Evolutionary conservation across 495 filamentous ascomycete genomes (phyloP).

Genomic region (Poronia punctata): DNA sequence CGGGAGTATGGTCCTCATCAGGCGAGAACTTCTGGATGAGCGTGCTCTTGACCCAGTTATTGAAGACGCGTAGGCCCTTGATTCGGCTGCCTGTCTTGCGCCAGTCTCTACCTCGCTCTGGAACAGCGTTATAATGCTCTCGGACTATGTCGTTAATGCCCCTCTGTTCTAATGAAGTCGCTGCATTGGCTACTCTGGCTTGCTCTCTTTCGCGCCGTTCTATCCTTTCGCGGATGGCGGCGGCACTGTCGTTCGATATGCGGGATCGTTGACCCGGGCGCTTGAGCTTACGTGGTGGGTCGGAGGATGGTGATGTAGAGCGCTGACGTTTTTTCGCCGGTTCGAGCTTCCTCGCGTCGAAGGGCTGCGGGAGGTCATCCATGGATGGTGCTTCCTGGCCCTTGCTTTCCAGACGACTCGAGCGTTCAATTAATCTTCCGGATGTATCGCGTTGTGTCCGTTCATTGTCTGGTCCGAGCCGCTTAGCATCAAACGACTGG

Average conservation of each 20-base stretch:
- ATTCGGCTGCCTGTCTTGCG: constrained; percentile 87
- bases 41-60: constrained; percentile 97
- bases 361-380: constrained; percentile 46
- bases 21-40: constrained; percentile 95
- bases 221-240: constrained; percentile 59
- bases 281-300: constrained; percentile 65
- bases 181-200: constrained; percentile 43
- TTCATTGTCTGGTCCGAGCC: constrained; percentile 33
- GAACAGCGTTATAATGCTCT: constrained; percentile 94
- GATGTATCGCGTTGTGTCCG: constrained; percentile 17
- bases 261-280: constrained; percentile 78
- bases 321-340: constrained; percentile 45
- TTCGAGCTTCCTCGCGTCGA: constrained; percentile 48
- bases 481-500: constrained; percentile 35
- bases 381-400: constrained; percentile 10
- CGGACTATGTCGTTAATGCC: constrained; percentile 79
- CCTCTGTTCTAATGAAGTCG: constrained; percentile 27
- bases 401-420: constrained; percentile 11
- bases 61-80: constrained; percentile 88
- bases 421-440: not conserved
- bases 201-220: constrained; percentile 57
- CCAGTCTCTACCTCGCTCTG: constrained; percentile 88
- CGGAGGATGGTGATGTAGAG: constrained; percentile 33
- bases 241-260: constrained; percentile 61
- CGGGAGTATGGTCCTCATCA: constrained; percentile 57